Base-by-base conservation (phyloP, 2,329 filamentous ascomycete genomes). In the Coniochaeta sp. region DNA sequence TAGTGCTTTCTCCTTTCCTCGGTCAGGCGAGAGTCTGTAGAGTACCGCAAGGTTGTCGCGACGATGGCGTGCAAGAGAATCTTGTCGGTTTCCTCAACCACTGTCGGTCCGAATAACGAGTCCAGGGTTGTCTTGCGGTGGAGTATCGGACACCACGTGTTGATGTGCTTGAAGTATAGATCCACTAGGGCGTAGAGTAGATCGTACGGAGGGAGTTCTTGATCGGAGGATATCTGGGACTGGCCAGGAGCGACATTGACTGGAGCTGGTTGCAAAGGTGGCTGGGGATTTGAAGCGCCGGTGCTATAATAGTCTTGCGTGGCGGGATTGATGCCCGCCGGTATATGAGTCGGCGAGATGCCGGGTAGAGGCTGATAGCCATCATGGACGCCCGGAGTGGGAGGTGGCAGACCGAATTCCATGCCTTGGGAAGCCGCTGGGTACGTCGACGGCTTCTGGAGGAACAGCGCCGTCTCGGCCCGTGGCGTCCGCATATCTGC, bases 11-110 rank as follows among this genome's bases (percentile, higher is more conserved):
- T 81, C 63, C 86, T 85, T 57, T 90, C 87, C 2, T 89, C 84
- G 0, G 87, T 92, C 32, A 96, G 78, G 52, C 91, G 82, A 24
- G 80, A 73, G 70, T 96, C 92, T 3, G 83, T 88, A 0, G 90
- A 96, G 71, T 92, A 96, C 30, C 91, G 86, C 64, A 97, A 77
- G 0, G 91, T 93, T 0, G 91, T 95, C 1, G 91, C 91, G 4
- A 96, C 91, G 59, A 96, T 96, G 5, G 93, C 89, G 72, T 96
- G 91, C 6, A 96, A 78, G 16, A 96, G 78, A 59, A 96, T 89
- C 47, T 89, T 83, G 69, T 96, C 92, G 1, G 89, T 87, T 72
- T 96, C 90, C 40, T 93, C 89, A 1, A 95, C 77, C 1, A 87
- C 84, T 0, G 87, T 85, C 1, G 88, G 84, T 0, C 91, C 91